Percentiles rank a stretch among this genome's conserved stretches.
Conservation (phyloP, 768 basidiomycete species). For the Trametes villosa region DNA sequence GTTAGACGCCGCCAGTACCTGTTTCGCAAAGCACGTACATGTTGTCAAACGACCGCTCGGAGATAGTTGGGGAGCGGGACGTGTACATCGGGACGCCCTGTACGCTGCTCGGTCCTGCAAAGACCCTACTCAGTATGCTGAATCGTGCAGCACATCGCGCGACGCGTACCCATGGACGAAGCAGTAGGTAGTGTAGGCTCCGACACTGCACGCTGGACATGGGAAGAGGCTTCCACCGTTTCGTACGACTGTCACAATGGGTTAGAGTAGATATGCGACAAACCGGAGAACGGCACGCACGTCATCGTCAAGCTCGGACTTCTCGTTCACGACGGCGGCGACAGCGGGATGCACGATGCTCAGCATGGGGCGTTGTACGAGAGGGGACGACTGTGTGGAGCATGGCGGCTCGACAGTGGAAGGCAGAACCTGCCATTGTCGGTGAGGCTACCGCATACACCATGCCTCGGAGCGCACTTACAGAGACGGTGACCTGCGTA, state of each 20-base stretch:
- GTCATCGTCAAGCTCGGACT: conserved; percentile 5
- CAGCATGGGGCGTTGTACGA: neutral
- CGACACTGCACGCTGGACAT: conserved; percentile 19
- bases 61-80: conserved; percentile 17
- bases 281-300: neutral
- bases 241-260: conserved; percentile 11
- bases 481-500: neutral
- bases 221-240: conserved; percentile 17
- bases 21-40: neutral
- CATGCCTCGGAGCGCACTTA: neutral
- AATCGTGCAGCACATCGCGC: neutral
- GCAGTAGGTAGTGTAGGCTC: conserved; percentile 21
- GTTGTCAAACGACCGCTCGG: conserved; percentile 17
- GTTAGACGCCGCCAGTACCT: neutral
- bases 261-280: too few relatives aligned
- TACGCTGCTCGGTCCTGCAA: conserved; percentile 5
- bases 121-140: neutral
- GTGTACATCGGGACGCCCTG: neutral
- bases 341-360: neutral
- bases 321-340: neutral
- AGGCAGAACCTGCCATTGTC: neutral
- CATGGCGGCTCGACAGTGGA: conserved; percentile 2
- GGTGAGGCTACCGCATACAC: neutral
- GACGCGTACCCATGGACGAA: conserved; percentile 10
- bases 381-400: conserved; percentile 17